Conservation (phyloP, 2,329 filamentous ascomycete genomes). For the Trichoderma citrinoviride region DNA sequence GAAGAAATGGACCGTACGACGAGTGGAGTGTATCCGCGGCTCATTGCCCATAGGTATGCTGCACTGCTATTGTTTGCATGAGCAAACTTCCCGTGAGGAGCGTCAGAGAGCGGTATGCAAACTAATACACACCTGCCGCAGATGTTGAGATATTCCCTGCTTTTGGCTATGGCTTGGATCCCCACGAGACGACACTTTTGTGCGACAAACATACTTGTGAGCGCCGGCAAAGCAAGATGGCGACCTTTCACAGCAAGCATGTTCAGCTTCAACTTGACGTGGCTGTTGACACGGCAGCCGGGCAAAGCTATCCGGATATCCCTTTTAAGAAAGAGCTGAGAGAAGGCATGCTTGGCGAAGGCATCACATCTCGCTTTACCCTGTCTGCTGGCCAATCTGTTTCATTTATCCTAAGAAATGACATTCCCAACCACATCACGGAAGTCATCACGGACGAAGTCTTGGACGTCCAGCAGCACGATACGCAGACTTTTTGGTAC, state of each 20-base stretch:
- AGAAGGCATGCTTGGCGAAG: constrained; percentile 56
- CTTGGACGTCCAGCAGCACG: constrained; percentile 62
- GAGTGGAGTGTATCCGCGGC: constrained; percentile 71
- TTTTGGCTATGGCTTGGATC: constrained; percentile 65
- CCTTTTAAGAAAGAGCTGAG: constrained; percentile 53
- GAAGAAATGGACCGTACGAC: constrained; percentile 68
- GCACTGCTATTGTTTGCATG: background rate
- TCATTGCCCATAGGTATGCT: constrained; percentile 55
- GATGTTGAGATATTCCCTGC: constrained; percentile 71
- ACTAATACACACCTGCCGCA: constrained; percentile 25
- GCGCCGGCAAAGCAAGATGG: constrained; percentile 52
- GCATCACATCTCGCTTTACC: constrained; percentile 58
- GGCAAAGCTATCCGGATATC: constrained; percentile 49
- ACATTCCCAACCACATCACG: constrained; percentile 56
- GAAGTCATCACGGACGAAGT: constrained; percentile 56
- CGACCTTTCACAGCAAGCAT: constrained; percentile 59
- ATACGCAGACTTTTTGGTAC: constrained; percentile 70
- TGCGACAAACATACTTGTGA: constrained; percentile 42
- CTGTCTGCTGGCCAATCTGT: constrained; percentile 65
- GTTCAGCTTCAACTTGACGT: constrained; percentile 66
- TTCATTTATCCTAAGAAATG: constrained; percentile 66
- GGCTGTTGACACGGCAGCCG: constrained; percentile 57
- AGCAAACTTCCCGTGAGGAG: background rate
- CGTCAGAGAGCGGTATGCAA: background rate
- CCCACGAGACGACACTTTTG: constrained; percentile 58